Evolutionary conservation across 371 early-diverging fungal genomes (phyloP).

Genomic region (Mortierella sp.): DNA sequence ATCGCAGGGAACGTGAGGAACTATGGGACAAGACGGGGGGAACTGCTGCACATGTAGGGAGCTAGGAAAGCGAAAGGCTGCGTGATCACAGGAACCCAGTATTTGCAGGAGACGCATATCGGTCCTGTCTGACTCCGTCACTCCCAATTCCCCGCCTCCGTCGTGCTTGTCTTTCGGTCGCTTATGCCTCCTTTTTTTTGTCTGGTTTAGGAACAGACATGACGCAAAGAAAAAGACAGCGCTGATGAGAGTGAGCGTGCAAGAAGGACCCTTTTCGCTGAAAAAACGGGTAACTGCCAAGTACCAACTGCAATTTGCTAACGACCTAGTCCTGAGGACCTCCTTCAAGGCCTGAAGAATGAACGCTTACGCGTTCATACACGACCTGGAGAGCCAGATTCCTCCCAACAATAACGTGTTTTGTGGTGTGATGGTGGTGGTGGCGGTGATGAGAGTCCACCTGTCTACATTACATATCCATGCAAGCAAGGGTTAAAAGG

Average conservation of each 20-base stretch:
- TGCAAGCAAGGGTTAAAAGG: not conserved
- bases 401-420: no score
- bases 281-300: no score
- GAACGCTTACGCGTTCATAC: no score
- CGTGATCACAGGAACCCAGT: constrained; percentile 9
- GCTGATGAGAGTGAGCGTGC: no score
- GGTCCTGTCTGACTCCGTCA: not conserved
- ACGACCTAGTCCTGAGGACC: no score
- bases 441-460: not conserved
- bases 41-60: constrained; percentile 23
- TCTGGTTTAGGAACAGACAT: not conserved
- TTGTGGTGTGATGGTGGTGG: no score
- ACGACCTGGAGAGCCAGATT: no score
- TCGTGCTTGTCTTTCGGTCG: not conserved
- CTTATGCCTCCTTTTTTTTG: not conserved
- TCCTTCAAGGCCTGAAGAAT: no score
- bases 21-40: constrained; percentile 6
- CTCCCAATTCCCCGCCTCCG: not conserved
- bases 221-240: no score
- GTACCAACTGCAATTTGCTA: no score
- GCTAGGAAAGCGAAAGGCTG: constrained; percentile 3
- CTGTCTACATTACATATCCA: constrained; percentile 1
- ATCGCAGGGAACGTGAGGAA: not conserved
- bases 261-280: no score
- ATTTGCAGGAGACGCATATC: constrained; percentile 12